Evolutionary conservation across 306 rosid genomes (phyloP), one percentile per base, ranked within the genome.

Genomic region (cucumber (Cucumis sativus)): DNA sequence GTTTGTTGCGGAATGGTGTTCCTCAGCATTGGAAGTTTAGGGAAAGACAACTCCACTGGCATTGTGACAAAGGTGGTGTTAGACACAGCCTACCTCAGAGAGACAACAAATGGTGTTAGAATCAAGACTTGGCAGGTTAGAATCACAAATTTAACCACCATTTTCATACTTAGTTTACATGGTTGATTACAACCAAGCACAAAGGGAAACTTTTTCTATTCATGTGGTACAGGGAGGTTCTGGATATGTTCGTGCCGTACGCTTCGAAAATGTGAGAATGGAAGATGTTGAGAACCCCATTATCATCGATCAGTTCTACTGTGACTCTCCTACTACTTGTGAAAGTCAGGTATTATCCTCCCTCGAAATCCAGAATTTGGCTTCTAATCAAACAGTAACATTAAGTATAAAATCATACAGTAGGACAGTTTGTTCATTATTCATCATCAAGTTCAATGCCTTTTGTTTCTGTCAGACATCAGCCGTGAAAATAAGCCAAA

Each of bases 51-150:
- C 88, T 89, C 98, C 70, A 81, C 88, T 30, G 98, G 86, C 75
- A 43, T 96, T 23, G 99, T 96, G 61, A 82, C 97, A 16, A 90
- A 86, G 81, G 98, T 96, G 80, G 83, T 91, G 82, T 82, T 96
- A 92, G 98, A 96, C 79, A 92, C 91, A 66, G 99, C 99, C 79
- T 56, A 75, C 8, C 55, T 33, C 21, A 25, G 18, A 87, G 91
- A 78, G 8, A 85, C 98, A n/a, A 83, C 93, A 68, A 96, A 96
- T 68, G 99, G 99, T 75, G 78, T 96, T 84, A 88, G 99, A 84
- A 92, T 96, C 62, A 96, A 96, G 83, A 96, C 99, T 52, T 96
- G 98, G 98, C 99, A 96, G 99, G 99, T 92, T 62, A 52, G 25
- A 63, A 13, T 72, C 49, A 28, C 12, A 69, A n/a, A 11, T 73